phyloP scores from a whole-genome alignment of 2,329 filamentous ascomycete genomes.

The Ceratocystis papillata region DNA sequence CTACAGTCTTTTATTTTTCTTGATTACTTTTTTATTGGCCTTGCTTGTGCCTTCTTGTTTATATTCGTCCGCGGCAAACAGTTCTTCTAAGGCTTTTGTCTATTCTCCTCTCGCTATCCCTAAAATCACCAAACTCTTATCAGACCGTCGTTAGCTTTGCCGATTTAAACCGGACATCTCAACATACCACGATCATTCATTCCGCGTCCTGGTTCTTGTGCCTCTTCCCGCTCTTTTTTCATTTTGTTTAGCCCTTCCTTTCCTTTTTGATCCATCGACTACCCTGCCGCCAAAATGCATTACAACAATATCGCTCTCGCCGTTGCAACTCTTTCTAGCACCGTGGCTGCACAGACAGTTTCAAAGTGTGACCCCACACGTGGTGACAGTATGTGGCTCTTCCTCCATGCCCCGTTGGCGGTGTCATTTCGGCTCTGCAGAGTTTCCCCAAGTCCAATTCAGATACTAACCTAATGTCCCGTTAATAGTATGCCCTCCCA shows the following conservation, averaged over 20 bases:
- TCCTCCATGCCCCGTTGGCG: neutral
- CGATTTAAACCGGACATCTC: neutral
- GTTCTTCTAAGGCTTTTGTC: neutral
- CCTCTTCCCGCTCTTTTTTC: slow-evolving; percentile 4
- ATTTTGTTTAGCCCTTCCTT: neutral
- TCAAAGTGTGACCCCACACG: slow-evolving; percentile 42
- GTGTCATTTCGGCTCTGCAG: slow-evolving; percentile 6
- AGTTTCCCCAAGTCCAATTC: neutral
- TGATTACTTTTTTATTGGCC: neutral
- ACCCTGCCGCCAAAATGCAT: slow-evolving; percentile 27
- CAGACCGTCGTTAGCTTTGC: neutral
- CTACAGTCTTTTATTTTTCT: neutral
- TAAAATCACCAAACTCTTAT: neutral
- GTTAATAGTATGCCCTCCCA: slow-evolving; percentile 42
- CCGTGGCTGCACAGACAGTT: slow-evolving; percentile 46
- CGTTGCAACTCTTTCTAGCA: slow-evolving; percentile 34
- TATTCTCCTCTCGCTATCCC: neutral
- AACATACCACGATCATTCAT: no score
- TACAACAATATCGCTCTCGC: slow-evolving; percentile 37
- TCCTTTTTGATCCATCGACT: neutral
- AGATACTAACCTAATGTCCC: no score
- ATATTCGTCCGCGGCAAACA: neutral
- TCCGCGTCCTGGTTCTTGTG: neutral
- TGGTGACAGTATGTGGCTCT: slow-evolving; percentile 24
- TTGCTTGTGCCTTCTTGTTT: neutral